Percentiles rank a stretch among this genome's conserved stretches.
phyloP scores from a whole-genome alignment of 2,329 filamentous ascomycete species.

The Paecilomyces formosus region DNA sequence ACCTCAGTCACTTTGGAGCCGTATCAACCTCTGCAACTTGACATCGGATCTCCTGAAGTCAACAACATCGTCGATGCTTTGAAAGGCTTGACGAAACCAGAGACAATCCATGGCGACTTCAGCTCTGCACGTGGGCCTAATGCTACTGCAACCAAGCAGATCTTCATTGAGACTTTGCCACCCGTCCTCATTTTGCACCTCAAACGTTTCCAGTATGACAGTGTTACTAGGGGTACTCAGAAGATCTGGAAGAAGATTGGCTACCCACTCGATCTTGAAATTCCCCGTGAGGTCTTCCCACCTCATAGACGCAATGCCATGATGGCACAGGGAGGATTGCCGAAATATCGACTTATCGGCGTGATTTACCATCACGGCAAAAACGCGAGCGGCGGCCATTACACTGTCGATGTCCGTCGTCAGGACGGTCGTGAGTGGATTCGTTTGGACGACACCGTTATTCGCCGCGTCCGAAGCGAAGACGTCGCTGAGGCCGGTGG shows the following conservation, averaged over 20 bases:
- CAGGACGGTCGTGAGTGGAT: slow-evolving; percentile 97
- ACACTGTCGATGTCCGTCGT: slow-evolving; percentile 91
- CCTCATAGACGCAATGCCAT: slow-evolving; percentile 63
- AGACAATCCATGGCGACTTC: slow-evolving; percentile 80
- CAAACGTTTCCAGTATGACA: slow-evolving; percentile 96
- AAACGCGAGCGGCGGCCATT: slow-evolving; percentile 91
- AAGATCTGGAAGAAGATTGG: slow-evolving; percentile 99
- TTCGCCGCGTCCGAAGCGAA: slow-evolving; percentile 74
- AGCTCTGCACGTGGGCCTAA: slow-evolving; percentile 69
- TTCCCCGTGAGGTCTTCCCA: slow-evolving; percentile 83
- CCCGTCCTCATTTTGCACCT: slow-evolving; percentile 89
- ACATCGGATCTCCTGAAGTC: slow-evolving; percentile 81
- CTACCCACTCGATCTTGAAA: slow-evolving; percentile 89
- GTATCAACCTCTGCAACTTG: slow-evolving; percentile 88
- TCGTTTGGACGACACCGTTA: slow-evolving; percentile 85
- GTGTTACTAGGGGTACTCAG: slow-evolving; percentile 69
- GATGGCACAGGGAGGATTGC: slow-evolving; percentile 59
- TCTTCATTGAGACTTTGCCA: slow-evolving; percentile 86
- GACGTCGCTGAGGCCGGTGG: slow-evolving; percentile 82
- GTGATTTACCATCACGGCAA: slow-evolving; percentile 98
- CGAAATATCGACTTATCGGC: slow-evolving; percentile 77
- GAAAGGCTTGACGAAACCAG: slow-evolving; percentile 72
- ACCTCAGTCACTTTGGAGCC: slow-evolving; percentile 87
- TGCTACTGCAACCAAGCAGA: slow-evolving; percentile 79
- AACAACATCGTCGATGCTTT: slow-evolving; percentile 89